A percentile compares a stretch with the other conserved stretches of the same genome.
Evolutionary conservation across 2,329 filamentous ascomycete genomes (phyloP).

Genomic region (Arachnomyces sp.): DNA sequence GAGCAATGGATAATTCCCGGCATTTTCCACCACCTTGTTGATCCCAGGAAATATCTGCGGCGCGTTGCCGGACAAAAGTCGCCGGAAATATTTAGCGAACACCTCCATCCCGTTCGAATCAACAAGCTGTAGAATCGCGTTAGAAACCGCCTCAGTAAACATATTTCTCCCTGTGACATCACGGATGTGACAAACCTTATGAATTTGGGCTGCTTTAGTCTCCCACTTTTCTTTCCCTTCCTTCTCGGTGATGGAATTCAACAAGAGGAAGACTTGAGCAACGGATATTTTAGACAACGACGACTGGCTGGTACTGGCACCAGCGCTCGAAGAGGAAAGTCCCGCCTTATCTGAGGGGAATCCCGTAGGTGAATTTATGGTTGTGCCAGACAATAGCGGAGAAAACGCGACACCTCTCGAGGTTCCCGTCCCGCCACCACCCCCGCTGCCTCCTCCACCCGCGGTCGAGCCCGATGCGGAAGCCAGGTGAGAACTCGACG

Average conservation of each 20-base stretch:
- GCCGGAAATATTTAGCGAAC: conserved; percentile 89
- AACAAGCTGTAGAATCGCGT: conserved; percentile 56
- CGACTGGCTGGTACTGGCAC: conserved; percentile 42
- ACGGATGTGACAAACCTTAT: conserved; percentile 55
- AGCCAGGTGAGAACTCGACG: conserved; percentile 48
- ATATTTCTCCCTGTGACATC: background rate
- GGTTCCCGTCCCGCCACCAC: conserved; percentile 47
- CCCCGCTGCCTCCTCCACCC: conserved; percentile 43
- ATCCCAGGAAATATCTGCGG: conserved; percentile 78
- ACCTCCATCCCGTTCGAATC: conserved; percentile 99
- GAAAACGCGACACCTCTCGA: conserved; percentile 52
- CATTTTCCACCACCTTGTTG: conserved; percentile 62
- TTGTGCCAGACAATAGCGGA: conserved; percentile 50
- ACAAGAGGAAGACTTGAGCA: conserved; percentile 86
- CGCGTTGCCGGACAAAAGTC: conserved; percentile 84
- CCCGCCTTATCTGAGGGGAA: conserved; percentile 42
- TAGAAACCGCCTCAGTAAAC: conserved; percentile 2
- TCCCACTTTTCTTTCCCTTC: conserved; percentile 89
- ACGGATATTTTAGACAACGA: conserved; percentile 87
- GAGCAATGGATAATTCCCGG: conserved; percentile 76
- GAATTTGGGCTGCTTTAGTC: conserved; percentile 79
- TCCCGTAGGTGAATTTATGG: conserved; percentile 45
- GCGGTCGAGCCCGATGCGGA: conserved; percentile 46
- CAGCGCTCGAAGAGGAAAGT: conserved; percentile 29
- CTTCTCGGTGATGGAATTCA: conserved; percentile 92